Conservation (phyloP, 495 filamentous ascomycete species). For the Lepraria neglecta region DNA sequence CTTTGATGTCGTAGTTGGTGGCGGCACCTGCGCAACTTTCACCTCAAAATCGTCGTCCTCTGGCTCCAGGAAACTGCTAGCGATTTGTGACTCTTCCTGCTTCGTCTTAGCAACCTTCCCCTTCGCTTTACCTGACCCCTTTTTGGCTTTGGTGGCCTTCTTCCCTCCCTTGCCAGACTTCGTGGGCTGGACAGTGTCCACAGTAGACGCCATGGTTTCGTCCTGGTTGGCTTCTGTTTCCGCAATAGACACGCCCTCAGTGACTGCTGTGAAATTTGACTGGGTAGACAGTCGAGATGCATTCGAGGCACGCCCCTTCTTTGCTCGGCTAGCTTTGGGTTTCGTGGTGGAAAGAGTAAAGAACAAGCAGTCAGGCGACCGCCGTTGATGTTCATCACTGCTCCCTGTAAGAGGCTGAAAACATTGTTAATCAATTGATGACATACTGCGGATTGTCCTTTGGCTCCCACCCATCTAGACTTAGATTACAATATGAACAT, state of each 20-base stretch:
- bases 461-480: conserved; percentile 86
- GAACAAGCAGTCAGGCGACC: conserved; percentile 75
- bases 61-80: conserved; percentile 34
- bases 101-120: conserved; percentile 42
- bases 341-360: conserved; percentile 53
- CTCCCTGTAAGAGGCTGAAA: conserved; percentile 30
- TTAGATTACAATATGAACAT: conserved; percentile 81
- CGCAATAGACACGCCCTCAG: conserved; percentile 48
- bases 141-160: conserved; percentile 47
- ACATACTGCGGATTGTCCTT: conserved; percentile 79
- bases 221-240: conserved; percentile 52
- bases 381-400: conserved; percentile 79
- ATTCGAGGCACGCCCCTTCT: conserved; percentile 60
- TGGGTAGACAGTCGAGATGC: conserved; percentile 65
- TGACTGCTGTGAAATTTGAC: conserved; percentile 49
- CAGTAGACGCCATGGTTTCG: conserved; percentile 59
- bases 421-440: conserved; percentile 17
- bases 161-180: conserved; percentile 49
- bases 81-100: conserved; percentile 54
- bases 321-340: conserved; percentile 44
- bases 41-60: conserved; percentile 39
- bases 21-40: conserved; percentile 37
- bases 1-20: conserved; percentile 48
- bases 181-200: conserved; percentile 37
- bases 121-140: conserved; percentile 40